Percentiles rank a stretch among this genome's conserved stretches.
phyloP scores from a whole-genome alignment of 176 grass and related monocot genomes.

The Triticum monococcum region DNA sequence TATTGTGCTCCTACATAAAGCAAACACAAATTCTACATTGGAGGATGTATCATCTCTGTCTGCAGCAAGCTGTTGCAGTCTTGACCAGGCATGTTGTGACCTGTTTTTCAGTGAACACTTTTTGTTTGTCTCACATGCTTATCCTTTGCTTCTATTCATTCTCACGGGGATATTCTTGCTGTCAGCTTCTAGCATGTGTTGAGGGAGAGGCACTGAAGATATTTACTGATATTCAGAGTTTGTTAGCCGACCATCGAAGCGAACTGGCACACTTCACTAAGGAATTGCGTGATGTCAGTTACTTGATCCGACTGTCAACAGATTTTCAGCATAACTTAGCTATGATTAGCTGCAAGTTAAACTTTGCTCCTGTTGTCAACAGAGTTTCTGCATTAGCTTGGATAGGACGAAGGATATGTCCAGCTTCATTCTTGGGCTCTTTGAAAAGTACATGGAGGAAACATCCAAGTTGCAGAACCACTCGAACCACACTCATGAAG shows the following conservation, averaged over 20 bases:
- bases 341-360: neutral
- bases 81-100: slow-evolving; percentile 68
- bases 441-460: slow-evolving; percentile 65
- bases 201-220: slow-evolving; percentile 64
- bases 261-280: slow-evolving; percentile 75
- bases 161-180: slow-evolving; percentile 24
- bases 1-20: slow-evolving; percentile 86
- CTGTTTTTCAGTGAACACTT: neutral
- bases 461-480: slow-evolving; percentile 59
- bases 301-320: slow-evolving; percentile 9
- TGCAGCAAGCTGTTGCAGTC: slow-evolving; percentile 66
- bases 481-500: slow-evolving; percentile 60
- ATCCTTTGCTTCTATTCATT: slow-evolving; percentile 8
- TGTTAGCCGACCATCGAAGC: slow-evolving; percentile 63
- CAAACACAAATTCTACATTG: slow-evolving; percentile 61
- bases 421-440: slow-evolving; percentile 53
- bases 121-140: neutral
- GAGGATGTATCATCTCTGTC: slow-evolving; percentile 76
- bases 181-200: slow-evolving; percentile 73
- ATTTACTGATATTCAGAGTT: slow-evolving; percentile 65
- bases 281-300: slow-evolving; percentile 76
- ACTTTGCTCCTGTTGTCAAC: slow-evolving; percentile 29
- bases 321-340: neutral
- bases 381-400: slow-evolving; percentile 74
- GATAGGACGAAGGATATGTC: slow-evolving; percentile 71